Conservation (phyloP, 805 yeast genomes). For the Candida glaebosa region DNA sequence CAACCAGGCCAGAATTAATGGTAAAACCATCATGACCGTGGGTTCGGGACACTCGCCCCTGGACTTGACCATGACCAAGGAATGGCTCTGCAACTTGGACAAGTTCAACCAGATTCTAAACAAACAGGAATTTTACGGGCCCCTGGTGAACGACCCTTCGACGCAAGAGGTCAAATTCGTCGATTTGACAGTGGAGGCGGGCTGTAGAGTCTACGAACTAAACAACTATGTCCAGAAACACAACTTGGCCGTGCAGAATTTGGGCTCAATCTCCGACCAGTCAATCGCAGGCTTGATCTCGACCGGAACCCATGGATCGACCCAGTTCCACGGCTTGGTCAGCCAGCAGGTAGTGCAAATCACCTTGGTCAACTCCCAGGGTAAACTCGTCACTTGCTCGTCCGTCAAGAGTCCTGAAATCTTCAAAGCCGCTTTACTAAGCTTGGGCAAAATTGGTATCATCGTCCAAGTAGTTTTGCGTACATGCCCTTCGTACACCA, state of each 20-base stretch:
- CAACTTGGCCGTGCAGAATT: conserved; percentile 79
- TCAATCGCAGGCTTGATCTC: conserved; percentile 93
- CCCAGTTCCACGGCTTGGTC: conserved; percentile 87
- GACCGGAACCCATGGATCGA: conserved; percentile 96
- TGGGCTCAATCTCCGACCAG: conserved; percentile 93
- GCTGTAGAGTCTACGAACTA: conserved; percentile 72
- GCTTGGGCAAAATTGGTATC: conserved; percentile 89
- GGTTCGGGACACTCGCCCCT: conserved; percentile 98
- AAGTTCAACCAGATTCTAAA: conserved; percentile 55
- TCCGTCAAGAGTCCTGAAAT: conserved; percentile 58
- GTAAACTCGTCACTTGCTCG: conserved; percentile 67
- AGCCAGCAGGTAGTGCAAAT: conserved; percentile 83
- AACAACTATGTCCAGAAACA: conserved; percentile 60
- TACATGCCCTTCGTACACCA: conserved; percentile 77
- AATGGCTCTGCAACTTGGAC: conserved; percentile 88
- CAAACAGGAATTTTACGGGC: conserved; percentile 45
- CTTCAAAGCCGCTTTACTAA: conserved; percentile 78
- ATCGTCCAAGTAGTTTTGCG: conserved; percentile 83
- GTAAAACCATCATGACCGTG: conserved; percentile 72
- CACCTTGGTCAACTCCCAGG: conserved; percentile 71
- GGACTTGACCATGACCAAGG: conserved; percentile 79
- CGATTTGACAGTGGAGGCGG: conserved; percentile 94
- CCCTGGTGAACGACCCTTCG: conserved; percentile 15
- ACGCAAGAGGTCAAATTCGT: conserved; percentile 55
- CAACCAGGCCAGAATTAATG: conserved; percentile 52